A percentile compares a stretch with the other conserved stretches of the same genome.
Conservation (phyloP, 208 protist species). For the Crithidia fasciculata region DNA sequence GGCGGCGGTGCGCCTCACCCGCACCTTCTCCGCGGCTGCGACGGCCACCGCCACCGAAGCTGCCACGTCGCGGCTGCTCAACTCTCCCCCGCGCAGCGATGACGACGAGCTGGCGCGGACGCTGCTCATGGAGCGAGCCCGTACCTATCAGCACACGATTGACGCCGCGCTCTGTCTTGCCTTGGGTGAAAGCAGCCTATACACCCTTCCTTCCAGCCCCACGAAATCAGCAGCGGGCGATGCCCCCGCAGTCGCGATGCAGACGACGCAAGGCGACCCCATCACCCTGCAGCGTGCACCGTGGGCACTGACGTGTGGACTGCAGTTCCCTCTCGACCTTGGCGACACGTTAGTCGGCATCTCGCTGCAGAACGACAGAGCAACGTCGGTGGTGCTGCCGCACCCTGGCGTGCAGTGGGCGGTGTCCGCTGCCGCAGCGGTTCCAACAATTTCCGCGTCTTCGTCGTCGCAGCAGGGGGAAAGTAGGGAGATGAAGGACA, state of each 20-base stretch:
- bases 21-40: conserved; percentile 13
- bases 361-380: conserved; percentile 52
- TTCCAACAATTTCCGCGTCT: not conserved
- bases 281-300: conserved; percentile 26
- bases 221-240: too few species aligned
- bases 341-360: conserved; percentile 62
- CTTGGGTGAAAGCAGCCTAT: not conserved
- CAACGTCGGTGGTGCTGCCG: conserved; percentile 25
- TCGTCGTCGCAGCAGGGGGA: not conserved
- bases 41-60: conserved; percentile 20
- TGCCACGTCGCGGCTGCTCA: conserved; percentile 8
- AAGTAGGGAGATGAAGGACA: not conserved
- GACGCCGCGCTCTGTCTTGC: conserved; percentile 31
- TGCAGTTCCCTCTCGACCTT: conserved; percentile 47
- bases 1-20: conserved; percentile 24
- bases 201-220: too few species aligned
- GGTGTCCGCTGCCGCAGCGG: not conserved
- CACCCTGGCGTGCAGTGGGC: conserved; percentile 33
- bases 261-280: conserved; percentile 11
- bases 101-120: conserved; percentile 19
- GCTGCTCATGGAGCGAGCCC: not conserved
- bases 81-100: conserved; percentile 32
- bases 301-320: conserved; percentile 44
- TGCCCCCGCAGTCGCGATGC: not conserved
- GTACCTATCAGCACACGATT: conserved; percentile 26